A percentile compares a stretch with the other conserved stretches of the same genome.
phyloP scores from a whole-genome alignment of 2,329 filamentous ascomycete genomes.

The Pseudocercospora fijiensis region DNA sequence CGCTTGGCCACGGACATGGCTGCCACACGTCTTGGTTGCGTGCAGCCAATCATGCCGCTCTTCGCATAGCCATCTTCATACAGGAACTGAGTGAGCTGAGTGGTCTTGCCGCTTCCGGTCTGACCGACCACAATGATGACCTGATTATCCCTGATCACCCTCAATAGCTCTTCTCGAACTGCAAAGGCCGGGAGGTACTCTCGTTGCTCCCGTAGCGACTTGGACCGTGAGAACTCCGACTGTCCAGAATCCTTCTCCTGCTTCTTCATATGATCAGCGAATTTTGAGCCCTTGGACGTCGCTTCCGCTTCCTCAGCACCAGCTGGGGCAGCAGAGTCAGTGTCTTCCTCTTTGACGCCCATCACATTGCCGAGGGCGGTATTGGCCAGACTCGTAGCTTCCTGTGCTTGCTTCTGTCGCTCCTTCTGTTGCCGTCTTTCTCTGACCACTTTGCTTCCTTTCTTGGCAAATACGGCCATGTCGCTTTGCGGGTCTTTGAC shows the following conservation, averaged over 20 bases:
- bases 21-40: constrained; percentile 91
- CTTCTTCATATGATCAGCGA: constrained; percentile 86
- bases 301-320: constrained; percentile 61
- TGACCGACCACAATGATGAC: constrained; percentile 96
- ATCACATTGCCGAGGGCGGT: constrained; percentile 92
- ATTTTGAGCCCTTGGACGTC: constrained; percentile 68
- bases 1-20: constrained; percentile 99
- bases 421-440: constrained; percentile 91
- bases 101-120: constrained; percentile 96
- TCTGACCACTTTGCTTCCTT: constrained; percentile 88
- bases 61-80: constrained; percentile 93
- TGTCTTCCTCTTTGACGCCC: constrained; percentile 88
- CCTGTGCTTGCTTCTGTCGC: constrained; percentile 87
- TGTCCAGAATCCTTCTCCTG: constrained; percentile 65
- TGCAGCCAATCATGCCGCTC: constrained; percentile 89
- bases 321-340: constrained; percentile 66
- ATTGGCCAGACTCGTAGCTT: constrained; percentile 88
- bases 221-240: constrained; percentile 90
- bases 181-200: constrained; percentile 95
- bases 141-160: constrained; percentile 94
- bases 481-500: constrained; percentile 93
- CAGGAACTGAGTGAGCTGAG: constrained; percentile 92
- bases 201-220: constrained; percentile 83
- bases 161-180: constrained; percentile 85
- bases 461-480: constrained; percentile 96